Base-by-base conservation (phyloP, 2,329 filamentous ascomycete genomes). In the Cercospora sp. region DNA sequence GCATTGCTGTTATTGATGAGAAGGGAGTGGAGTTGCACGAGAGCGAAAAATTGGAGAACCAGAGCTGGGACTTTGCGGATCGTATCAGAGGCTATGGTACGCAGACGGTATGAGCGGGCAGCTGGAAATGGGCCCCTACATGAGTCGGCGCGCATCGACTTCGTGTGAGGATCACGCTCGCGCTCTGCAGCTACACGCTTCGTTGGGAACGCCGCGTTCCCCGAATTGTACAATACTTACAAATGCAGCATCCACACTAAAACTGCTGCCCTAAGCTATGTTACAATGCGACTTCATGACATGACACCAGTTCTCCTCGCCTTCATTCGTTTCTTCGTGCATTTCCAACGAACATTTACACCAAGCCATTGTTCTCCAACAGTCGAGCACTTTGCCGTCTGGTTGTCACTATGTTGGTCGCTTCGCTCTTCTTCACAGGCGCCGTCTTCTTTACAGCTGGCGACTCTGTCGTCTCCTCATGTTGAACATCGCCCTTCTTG, bases 51-150 rank as follows among this genome's bases (percentile, higher is more conserved):
- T 85, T 99, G 73, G 94, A 98, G 86, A 87, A 90, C 76, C 94
- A 98, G 87, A 97, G 93, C 87, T 98, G 94, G 95, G 93, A 92
- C 62, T 99, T 99, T 84, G 95, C 95, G 26, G 94, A 98, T 79
- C 87, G 90, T 75, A 97, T 99, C 80, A 91, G 89, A 81, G 95
- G 95, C 55, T 99, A 99, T 79, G 95, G 95, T 69, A 96, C 94
- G 28, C 94, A 98, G 85, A 78, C 76, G 13, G 77, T 76, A 61
- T 68, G 65, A 70, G 42, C 10, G 30, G 18, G 45, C 58, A 18
- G 28, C 16, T 36, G 18, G 28, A 57, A 16, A n/a, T 9, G 13
- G 7, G 48, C 5, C 23, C 2, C 13, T 7, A 55, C 23, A 26
- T 16, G 23, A 28, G 12, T 26, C 48, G 23, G 23, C 20, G 23